Base-by-base conservation (phyloP, 495 filamentous ascomycete species). In the Tuber brumale region DNA sequence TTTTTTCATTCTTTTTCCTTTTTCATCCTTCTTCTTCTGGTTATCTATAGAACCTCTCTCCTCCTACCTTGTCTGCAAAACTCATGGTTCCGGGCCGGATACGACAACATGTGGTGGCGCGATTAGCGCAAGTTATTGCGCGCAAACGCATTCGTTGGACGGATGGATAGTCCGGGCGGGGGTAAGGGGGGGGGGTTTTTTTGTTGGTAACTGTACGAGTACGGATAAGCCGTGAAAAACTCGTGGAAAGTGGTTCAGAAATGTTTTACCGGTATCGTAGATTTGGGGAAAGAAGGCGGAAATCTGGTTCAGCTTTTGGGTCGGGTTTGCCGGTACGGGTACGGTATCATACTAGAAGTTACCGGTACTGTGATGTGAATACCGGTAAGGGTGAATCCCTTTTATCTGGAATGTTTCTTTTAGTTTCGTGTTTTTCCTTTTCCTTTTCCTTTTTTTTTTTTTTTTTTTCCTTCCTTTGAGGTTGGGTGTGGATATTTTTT, bases 271-370 rank as follows among this genome's bases (percentile, higher is more conserved):
- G n/a, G n/a, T n/a, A n/a, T n/a, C n/a, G n/a, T 61, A 16, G 23
- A 61, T 1, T n/a, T n/a, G n/a, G n/a, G n/a, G 27, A 23, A 23
- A 6, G 31, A 9, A 0, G 57, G 14, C 31, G 27, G 27, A 66
- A 66, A 66, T 66, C 57, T 66, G 57, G 57, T 27, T 66, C 57
- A 31, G 57, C 57, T n/a, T n/a, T n/a, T 66, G 35, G 57, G 27
- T 19, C 31, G 27, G 27, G 27, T 18, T 31, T 35, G 8, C 14
- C 57, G 27, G n/a, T 66, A 35, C 16, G n/a, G 4, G 16, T 61
- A 4, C 51, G 4, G 16, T 61, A 4, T n/a, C 37, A 39, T 39
- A 39, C 37, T 39, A 39, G 37, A 3, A 37, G 37, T 37, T 37
- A 37, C 37, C n/a, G n/a, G n/a, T 41, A 41, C 39, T 41, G 39